phyloP scores from a whole-genome alignment of 2,329 filamentous ascomycete genomes.

The Gremmenia infestans region DNA sequence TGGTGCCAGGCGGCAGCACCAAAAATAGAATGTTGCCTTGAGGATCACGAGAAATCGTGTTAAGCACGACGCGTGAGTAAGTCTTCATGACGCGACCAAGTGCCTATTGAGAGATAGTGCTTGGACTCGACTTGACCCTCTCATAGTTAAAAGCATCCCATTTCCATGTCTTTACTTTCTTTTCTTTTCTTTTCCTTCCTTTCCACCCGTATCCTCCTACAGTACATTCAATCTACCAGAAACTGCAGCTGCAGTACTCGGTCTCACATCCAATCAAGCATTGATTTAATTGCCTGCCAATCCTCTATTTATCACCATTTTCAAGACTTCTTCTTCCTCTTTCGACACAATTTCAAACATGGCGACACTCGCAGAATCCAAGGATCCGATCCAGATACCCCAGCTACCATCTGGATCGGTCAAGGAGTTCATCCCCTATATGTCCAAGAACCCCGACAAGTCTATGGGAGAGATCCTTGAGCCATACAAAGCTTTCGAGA shows the following conservation, averaged over 20 bases:
- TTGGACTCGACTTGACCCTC: background rate
- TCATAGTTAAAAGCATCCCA: constrained; percentile 3
- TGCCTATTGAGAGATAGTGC: background rate
- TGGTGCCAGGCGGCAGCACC: background rate
- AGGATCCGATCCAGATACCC: constrained; percentile 20
- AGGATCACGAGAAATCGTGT: constrained; percentile 13
- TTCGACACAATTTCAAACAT: background rate
- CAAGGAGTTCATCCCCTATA: constrained; percentile 39
- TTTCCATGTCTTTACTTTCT: background rate
- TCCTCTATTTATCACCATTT: too few species aligned
- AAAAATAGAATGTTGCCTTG: background rate
- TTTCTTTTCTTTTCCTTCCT: background rate
- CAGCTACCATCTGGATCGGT: constrained; percentile 21
- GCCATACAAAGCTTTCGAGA: constrained; percentile 65
- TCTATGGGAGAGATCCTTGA: constrained; percentile 54
- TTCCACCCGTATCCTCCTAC: too few species aligned
- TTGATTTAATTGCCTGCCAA: too few species aligned
- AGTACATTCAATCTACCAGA: background rate
- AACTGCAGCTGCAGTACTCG: background rate
- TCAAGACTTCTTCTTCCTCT: too few species aligned
- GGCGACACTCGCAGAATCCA: constrained; percentile 1
- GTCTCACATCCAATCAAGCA: too few species aligned
- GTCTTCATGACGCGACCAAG: background rate
- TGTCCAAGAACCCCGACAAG: constrained; percentile 48
- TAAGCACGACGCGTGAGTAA: constrained; percentile 8